Percentiles rank a stretch among this genome's conserved stretches.
Evolutionary conservation across 108 stramenopile genomes (phyloP).

Genomic region (Nitzschia sp.): DNA sequence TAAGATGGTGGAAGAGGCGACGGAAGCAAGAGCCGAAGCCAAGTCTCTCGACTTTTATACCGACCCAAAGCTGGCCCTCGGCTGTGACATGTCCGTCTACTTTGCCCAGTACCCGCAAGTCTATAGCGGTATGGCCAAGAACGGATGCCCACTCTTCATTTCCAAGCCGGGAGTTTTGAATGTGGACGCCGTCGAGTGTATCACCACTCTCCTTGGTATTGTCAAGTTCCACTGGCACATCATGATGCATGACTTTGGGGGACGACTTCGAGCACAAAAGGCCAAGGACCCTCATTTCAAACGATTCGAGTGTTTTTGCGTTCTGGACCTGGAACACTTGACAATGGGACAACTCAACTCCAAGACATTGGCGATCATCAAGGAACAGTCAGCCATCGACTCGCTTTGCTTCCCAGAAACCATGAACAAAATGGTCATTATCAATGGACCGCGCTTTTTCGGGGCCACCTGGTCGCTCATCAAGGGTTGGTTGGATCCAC

Average conservation of each 20-base stretch:
- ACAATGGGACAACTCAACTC: conserved; percentile 59
- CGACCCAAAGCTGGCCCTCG: conserved; percentile 64
- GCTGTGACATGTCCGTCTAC: conserved; percentile 65
- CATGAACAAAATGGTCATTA: conserved; percentile 73
- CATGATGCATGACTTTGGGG: conserved; percentile 82
- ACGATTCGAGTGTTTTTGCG: conserved; percentile 67
- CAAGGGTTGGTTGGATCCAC: conserved; percentile 84
- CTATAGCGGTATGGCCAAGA: conserved; percentile 76
- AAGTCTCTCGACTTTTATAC: conserved; percentile 70
- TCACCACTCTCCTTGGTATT: conserved; percentile 80
- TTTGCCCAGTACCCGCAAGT: conserved; percentile 81
- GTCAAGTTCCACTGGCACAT: conserved; percentile 84
- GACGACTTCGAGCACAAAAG: conserved; percentile 59
- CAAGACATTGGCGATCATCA: conserved; percentile 70
- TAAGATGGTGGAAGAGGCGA: conserved; percentile 83
- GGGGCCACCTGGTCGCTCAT: conserved; percentile 78
- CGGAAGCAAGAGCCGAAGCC: conserved; percentile 57
- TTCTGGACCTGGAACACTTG: conserved; percentile 71
- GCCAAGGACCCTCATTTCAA: conserved; percentile 68
- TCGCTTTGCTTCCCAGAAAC: conserved; percentile 89
- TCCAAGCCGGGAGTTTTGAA: conserved; percentile 84
- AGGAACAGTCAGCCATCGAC: conserved; percentile 86
- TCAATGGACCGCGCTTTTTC: conserved; percentile 88
- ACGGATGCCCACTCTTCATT: conserved; percentile 75
- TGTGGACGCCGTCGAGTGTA: conserved; percentile 76